A percentile compares a stretch with the other conserved stretches of the same genome.
These are phyloP conservation scores for Trichoderma sp. DNA, from an alignment of 2,329 filamentous ascomycete genomes.

Conservation along the genomic window DNA sequence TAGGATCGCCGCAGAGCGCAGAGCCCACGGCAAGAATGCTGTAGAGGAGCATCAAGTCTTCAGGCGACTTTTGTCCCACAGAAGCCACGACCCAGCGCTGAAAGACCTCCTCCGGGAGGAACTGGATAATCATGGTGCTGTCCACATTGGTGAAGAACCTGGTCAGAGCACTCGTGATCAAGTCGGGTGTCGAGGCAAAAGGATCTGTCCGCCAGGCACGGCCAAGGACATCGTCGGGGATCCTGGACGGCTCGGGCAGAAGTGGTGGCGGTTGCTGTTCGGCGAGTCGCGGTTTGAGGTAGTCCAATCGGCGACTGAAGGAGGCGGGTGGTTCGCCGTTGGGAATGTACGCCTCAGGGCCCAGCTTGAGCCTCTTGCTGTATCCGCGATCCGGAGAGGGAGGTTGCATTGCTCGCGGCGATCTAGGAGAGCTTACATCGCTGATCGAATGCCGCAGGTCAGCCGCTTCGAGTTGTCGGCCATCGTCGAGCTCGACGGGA, in stretches of 20 bases:
- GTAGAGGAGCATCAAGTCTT: conserved; percentile 52
- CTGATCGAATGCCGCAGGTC: conserved; percentile 48
- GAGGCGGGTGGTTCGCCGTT: conserved; percentile 39
- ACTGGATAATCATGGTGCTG: conserved; percentile 46
- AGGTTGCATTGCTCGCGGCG: conserved; percentile 47
- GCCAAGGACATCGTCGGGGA: conserved; percentile 53
- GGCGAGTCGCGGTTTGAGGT: conserved; percentile 41
- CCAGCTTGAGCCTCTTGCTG: conserved; percentile 54
- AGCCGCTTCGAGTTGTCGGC: conserved; percentile 42
- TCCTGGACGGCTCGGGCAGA: conserved; percentile 48
- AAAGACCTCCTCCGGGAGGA: conserved; percentile 47
- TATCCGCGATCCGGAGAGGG: conserved; percentile 42
- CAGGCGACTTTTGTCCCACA: conserved; percentile 44
- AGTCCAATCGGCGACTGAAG: conserved; percentile 42
- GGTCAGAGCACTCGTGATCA: conserved; percentile 44
- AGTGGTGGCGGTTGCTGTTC: conserved; percentile 39
- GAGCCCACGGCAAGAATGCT: conserved; percentile 47
- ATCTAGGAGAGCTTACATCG: conserved; percentile 52
- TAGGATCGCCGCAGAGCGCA: conserved; percentile 44
- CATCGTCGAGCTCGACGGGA: conserved; percentile 53
- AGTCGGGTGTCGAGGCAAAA: conserved; percentile 49
- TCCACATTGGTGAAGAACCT: conserved; percentile 49
- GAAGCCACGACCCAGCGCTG: conserved; percentile 43
- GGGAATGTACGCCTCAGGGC: conserved; percentile 51
- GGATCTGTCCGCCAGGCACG: conserved; percentile 55